These are phyloP conservation scores for Colletotrichum sp. DNA, from an alignment of 2,329 filamentous ascomycete genomes.

Conservation along the genomic window DNA sequence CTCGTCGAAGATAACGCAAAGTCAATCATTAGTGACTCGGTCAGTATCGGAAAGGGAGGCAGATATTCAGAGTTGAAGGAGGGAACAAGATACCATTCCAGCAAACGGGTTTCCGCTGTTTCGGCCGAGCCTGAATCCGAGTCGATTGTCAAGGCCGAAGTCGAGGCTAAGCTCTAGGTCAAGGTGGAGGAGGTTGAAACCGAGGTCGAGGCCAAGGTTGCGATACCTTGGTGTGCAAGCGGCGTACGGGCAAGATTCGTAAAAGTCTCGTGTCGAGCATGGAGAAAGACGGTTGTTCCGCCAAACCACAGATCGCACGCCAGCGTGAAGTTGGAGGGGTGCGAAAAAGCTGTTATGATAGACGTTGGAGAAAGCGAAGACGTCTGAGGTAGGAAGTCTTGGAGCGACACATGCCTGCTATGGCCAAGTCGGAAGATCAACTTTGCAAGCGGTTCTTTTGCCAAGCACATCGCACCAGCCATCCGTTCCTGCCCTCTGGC, in stretches of 20 bases:
- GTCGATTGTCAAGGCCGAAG: no score
- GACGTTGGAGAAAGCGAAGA: not conserved
- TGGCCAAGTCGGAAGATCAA: not conserved
- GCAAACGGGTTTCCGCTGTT: no score
- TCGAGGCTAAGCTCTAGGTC: no score
- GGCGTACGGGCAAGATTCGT: no score
- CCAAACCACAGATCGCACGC: not conserved
- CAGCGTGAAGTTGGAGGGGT: not conserved
- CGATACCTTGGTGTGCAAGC: no score
- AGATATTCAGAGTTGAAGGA: not conserved
- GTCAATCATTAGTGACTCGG: not conserved
- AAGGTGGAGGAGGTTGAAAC: no score
- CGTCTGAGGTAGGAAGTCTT: not conserved
- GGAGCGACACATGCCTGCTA: not conserved
- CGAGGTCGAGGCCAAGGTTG: no score
- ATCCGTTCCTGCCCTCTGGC: no score
- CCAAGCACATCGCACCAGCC: not conserved
- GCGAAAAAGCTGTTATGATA: not conserved
- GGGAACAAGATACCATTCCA: no score
- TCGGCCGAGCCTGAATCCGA: no score
- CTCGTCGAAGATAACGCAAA: not conserved
- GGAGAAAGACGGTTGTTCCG: not conserved
- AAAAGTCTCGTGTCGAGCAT: no score
- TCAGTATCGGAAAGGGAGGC: not conserved
- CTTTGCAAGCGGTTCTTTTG: not conserved